Percentiles rank a stretch among this genome's conserved stretches.
phyloP scores from a whole-genome alignment of 768 basidiomycete species.

The Lactarius akahatsu region DNA sequence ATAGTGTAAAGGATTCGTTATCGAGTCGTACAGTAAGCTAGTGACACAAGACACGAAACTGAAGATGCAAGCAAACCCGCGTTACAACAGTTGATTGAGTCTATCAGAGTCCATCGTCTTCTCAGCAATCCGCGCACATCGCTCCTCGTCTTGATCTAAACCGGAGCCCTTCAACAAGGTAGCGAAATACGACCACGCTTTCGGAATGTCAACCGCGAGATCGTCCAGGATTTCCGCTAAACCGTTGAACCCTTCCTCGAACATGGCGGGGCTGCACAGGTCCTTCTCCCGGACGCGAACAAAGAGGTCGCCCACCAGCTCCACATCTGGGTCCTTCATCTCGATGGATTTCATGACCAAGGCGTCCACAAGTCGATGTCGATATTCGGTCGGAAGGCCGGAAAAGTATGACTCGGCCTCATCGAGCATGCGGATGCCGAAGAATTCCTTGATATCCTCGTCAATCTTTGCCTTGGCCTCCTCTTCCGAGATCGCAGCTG shows the following conservation, averaged over 20 bases:
- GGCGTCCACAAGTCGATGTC: conserved; percentile 67
- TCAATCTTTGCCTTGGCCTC: conserved; percentile 73
- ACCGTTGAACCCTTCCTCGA: conserved; percentile 73
- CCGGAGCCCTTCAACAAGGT: conserved; percentile 69
- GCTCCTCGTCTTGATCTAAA: conserved; percentile 57
- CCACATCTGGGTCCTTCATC: conserved; percentile 76
- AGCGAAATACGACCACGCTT: conserved; percentile 75
- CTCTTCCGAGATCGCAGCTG: conserved; percentile 56
- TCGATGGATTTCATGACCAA: conserved; percentile 74
- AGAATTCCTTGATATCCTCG: conserved; percentile 86
- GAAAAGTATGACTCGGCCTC: conserved; percentile 89
- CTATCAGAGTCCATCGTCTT: conserved; percentile 62
- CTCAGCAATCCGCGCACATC: conserved; percentile 52
- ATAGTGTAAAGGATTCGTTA: conserved; percentile 24
- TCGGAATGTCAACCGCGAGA: conserved; percentile 86
- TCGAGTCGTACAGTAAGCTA: conserved; percentile 28
- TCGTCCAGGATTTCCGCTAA: conserved; percentile 82
- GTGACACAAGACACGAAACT: conserved; percentile 17
- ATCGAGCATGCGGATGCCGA: conserved; percentile 74
- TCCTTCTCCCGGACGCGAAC: conserved; percentile 56
- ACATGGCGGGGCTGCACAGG: conserved; percentile 54
- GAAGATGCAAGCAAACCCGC: conserved; percentile 17
- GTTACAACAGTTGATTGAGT: conserved; percentile 42
- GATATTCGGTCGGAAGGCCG: conserved; percentile 63
- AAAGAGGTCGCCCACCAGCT: conserved; percentile 77